These are phyloP conservation scores for Fomitopsis betulina DNA, from an alignment of 1,284 basidiomycete species.

Conservation along the genomic window DNA sequence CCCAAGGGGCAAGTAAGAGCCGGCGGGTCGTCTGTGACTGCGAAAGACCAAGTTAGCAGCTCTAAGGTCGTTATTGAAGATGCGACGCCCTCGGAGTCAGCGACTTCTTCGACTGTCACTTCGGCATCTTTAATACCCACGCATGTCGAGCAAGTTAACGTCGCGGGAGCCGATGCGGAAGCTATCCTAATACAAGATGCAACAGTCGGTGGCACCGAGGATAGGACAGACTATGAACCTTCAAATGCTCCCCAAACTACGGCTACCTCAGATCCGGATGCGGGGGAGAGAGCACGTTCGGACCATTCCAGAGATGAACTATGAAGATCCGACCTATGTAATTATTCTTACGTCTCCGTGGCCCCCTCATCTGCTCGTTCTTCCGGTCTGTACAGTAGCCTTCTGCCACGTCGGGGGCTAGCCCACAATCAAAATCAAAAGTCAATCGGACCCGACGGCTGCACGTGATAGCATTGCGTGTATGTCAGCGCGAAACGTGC, in stretches of 20 bases:
- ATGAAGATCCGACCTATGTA: not conserved
- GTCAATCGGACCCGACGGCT: not conserved
- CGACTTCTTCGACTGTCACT: not conserved
- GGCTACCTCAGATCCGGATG: not conserved
- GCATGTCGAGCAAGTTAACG: not conserved
- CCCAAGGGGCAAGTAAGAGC: conserved; percentile 33
- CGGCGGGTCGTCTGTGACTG: conserved; percentile 32
- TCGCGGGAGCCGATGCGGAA: conserved; percentile 23
- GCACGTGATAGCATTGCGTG: not conserved
- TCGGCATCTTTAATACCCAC: not conserved
- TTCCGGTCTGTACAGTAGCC: not conserved
- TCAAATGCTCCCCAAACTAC: not conserved
- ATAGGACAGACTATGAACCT: not conserved
- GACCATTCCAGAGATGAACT: conserved; percentile 6
- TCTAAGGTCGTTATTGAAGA: not conserved
- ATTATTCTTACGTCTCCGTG: not conserved
- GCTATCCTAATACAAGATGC: conserved; percentile 42
- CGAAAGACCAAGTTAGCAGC: conserved; percentile 17
- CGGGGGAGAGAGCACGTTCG: not conserved
- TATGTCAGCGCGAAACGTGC: not conserved
- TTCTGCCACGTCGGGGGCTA: not conserved
- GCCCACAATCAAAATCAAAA: not conserved
- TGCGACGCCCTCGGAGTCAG: not conserved
- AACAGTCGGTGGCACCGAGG: conserved; percentile 26
- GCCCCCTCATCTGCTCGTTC: not conserved